Conservation (phyloP, 2,329 filamentous ascomycete species). For the Aurifilum marmelostoma region DNA sequence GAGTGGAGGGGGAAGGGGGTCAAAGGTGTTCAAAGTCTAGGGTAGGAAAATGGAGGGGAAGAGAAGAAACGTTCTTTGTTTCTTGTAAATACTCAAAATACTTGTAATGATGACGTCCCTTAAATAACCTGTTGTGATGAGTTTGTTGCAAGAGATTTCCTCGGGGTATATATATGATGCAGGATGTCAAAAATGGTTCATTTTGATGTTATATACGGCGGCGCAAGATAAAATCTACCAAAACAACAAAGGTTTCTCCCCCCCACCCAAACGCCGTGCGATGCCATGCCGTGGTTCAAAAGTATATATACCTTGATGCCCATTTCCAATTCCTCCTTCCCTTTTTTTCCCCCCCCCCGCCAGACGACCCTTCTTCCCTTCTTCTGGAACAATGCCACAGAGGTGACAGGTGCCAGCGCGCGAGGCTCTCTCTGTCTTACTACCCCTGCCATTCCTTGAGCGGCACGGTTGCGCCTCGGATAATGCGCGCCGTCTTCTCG, state of each 20-base stretch:
- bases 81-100: constrained; percentile 21
- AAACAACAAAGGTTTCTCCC: neutral
- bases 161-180: neutral
- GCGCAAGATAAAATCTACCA: neutral
- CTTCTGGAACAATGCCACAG: too few species aligned
- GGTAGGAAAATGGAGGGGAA: neutral
- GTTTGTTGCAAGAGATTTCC: neutral
- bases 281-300: constrained; percentile 21
- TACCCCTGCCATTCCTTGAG: constrained; percentile 22
- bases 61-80: constrained; percentile 8
- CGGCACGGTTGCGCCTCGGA: constrained; percentile 59
- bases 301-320: neutral
- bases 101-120: neutral
- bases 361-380: neutral
- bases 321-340: neutral
- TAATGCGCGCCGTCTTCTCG: constrained; percentile 69
- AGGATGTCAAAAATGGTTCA: too few species aligned
- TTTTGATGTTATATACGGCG: neutral
- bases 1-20: too few species aligned
- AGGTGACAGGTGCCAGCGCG: too few species aligned
- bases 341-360: neutral
- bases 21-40: neutral
- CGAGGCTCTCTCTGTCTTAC: neutral
- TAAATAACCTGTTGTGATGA: neutral
- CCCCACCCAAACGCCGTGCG: constrained; percentile 23